A percentile compares a stretch with the other conserved stretches of the same genome.
phyloP scores from a whole-genome alignment of 768 basidiomycete genomes.

The Auriscalpium microsporum region DNA sequence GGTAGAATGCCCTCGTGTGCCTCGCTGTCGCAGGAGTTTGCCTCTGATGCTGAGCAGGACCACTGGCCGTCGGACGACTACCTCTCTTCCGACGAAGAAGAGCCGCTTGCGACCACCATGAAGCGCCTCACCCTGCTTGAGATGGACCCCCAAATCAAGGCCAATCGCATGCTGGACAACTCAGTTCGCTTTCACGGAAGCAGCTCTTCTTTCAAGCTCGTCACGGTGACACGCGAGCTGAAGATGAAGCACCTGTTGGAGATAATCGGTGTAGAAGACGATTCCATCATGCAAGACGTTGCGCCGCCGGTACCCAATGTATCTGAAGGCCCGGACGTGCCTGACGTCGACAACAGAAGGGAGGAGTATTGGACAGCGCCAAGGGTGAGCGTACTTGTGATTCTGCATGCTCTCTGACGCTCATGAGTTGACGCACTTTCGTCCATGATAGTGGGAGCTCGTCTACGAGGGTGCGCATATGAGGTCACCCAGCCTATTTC shows the following conservation, averaged over 20 bases:
- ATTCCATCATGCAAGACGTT: background rate
- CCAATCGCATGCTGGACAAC: slow-evolving; percentile 7
- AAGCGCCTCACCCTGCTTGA: slow-evolving; percentile 10
- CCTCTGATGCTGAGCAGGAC: background rate
- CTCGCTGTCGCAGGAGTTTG: background rate
- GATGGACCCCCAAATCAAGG: slow-evolving; percentile 5
- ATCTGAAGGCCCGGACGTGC: background rate
- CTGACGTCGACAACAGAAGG: background rate
- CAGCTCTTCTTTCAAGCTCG: slow-evolving; percentile 6
- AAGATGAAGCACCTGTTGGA: slow-evolving; percentile 3
- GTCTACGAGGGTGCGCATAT: slow-evolving; percentile 38
- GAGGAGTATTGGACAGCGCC: slow-evolving; percentile 12
- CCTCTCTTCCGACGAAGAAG: slow-evolving; percentile 1
- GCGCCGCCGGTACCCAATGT: background rate
- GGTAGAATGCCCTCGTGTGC: slow-evolving; percentile 1
- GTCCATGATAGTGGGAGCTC: slow-evolving; percentile 45
- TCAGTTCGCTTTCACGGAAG: slow-evolving; percentile 12
- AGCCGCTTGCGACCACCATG: background rate
- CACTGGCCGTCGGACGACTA: background rate
- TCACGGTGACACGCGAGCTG: slow-evolving; percentile 3
- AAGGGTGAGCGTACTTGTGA: slow-evolving; percentile 7
- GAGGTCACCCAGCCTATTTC: slow-evolving; percentile 24
- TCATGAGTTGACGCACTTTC: background rate
- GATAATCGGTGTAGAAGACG: background rate
- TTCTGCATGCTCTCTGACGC: too few relatives aligned